A percentile compares a stretch with the other conserved stretches of the same genome.
phyloP scores from a whole-genome alignment of 768 basidiomycete species.

The Psilocybe azurescens region DNA sequence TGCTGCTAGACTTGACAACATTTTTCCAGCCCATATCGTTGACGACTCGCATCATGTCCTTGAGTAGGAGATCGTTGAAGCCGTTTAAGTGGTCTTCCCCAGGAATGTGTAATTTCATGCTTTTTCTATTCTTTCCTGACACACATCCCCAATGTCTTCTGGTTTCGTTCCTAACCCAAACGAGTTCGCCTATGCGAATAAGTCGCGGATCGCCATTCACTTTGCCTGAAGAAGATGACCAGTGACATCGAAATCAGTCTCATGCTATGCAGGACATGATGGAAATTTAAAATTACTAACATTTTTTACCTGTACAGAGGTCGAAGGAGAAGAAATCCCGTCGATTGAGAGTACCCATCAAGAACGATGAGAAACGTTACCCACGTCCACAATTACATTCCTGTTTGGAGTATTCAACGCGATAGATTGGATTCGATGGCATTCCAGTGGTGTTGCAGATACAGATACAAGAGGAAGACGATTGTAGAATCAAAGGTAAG shows the following conservation, averaged over 20 bases:
- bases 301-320: not conserved
- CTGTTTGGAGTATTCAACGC: not conserved
- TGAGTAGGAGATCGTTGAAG: not conserved
- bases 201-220: not conserved
- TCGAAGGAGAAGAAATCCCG: not conserved
- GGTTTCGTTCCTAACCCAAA: not conserved
- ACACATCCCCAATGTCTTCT: not conserved
- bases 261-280: not conserved
- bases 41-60: not conserved
- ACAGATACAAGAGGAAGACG: too few relatives aligned
- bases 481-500: too few relatives aligned
- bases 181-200: not conserved
- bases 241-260: not conserved
- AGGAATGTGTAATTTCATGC: not conserved
- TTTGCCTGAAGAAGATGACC: not conserved
- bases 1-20: not conserved
- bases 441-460: too few relatives aligned
- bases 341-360: not conserved
- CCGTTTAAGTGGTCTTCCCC: not conserved
- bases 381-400: not conserved
- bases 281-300: not conserved
- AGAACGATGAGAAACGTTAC: not conserved
- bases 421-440: not conserved
- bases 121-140: not conserved
- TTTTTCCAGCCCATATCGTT: not conserved